A percentile compares a stretch with the other conserved stretches of the same genome.
Evolutionary conservation across 192 early-diverging fungal genomes (phyloP).

Genomic region (Spinellus fusiger): DNA sequence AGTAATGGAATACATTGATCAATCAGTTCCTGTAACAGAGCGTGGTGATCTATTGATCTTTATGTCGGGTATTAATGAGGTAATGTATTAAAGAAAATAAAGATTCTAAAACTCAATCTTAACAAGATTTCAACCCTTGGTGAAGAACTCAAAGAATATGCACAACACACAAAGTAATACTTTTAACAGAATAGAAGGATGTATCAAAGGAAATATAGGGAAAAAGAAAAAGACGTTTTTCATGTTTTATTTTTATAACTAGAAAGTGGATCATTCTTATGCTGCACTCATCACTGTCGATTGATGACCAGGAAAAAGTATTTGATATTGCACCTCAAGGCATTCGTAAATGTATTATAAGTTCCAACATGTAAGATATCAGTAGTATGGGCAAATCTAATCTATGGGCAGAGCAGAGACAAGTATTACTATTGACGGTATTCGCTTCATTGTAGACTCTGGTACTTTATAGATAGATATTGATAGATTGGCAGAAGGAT

Average conservation of each 20-base stretch:
- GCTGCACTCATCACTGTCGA: slow-evolving; percentile 56
- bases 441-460: slow-evolving; percentile 65
- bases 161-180: slow-evolving; percentile 43
- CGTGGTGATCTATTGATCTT: slow-evolving; percentile 62
- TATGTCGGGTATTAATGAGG: slow-evolving; percentile 60
- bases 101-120: no score
- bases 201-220: no score
- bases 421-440: slow-evolving; percentile 52
- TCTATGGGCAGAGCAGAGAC: slow-evolving; percentile 39
- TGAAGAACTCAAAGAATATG: slow-evolving; percentile 51
- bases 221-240: no score
- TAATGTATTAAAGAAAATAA: no score
- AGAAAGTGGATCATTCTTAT: slow-evolving; percentile 60
- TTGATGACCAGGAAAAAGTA: slow-evolving; percentile 63
- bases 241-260: no score
- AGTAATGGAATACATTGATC: slow-evolving; percentile 56
- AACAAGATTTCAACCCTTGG: slow-evolving; percentile 40
- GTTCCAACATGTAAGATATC: slow-evolving; percentile 58
- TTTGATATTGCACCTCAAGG: slow-evolving; percentile 58
- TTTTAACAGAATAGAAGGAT: no score
- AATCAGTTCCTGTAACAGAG: slow-evolving; percentile 45
- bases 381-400: no score
- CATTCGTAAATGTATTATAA: slow-evolving; percentile 54
- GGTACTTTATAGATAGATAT: no score
- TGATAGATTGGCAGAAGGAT: no score